Evolutionary conservation across 495 filamentous ascomycete species (phyloP).

Genomic region (Evansstolkia leycettana): DNA sequence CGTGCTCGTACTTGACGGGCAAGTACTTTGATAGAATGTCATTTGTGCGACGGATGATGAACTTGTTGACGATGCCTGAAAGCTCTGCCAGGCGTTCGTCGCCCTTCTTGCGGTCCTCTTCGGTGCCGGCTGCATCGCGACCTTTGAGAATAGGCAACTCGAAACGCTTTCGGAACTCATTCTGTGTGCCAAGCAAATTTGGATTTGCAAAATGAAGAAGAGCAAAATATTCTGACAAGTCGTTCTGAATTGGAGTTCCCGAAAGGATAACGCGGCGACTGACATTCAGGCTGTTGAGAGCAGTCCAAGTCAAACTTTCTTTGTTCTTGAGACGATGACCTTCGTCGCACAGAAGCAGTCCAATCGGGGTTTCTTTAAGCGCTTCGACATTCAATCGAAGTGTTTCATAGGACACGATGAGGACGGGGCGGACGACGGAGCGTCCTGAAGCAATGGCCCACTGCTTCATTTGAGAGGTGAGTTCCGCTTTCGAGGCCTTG

Average conservation of each 20-base stretch:
- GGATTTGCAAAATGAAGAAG: slow-evolving; percentile 96
- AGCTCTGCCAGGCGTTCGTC: slow-evolving; percentile 77
- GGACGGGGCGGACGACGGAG: slow-evolving; percentile 83
- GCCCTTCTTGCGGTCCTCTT: slow-evolving; percentile 69
- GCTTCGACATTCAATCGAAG: slow-evolving; percentile 84
- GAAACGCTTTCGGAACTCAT: slow-evolving; percentile 90
- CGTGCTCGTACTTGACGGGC: slow-evolving; percentile 97
- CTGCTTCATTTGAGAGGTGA: slow-evolving; percentile 79
- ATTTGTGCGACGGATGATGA: slow-evolving; percentile 97
- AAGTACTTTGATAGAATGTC: slow-evolving; percentile 97
- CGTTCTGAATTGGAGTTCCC: slow-evolving; percentile 96
- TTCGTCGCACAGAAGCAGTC: slow-evolving; percentile 93
- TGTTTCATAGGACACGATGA: slow-evolving; percentile 99
- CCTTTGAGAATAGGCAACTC: slow-evolving; percentile 88
- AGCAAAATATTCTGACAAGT: slow-evolving; percentile 93
- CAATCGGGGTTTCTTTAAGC: slow-evolving; percentile 75
- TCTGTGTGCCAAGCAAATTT: slow-evolving; percentile 73
- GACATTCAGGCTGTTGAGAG: slow-evolving; percentile 82
- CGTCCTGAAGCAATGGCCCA: slow-evolving; percentile 88
- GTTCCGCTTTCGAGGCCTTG: slow-evolving; percentile 88
- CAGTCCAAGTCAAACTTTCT: slow-evolving; percentile 86
- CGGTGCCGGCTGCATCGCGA: slow-evolving; percentile 80
- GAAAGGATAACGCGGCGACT: slow-evolving; percentile 87
- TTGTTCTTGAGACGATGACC: slow-evolving; percentile 98
- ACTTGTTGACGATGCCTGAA: slow-evolving; percentile 82